Evolutionary conservation across 345 rosid species (phyloP), one percentile per base, ranked within the genome.

Genomic region (Salix arbutifolia): DNA sequence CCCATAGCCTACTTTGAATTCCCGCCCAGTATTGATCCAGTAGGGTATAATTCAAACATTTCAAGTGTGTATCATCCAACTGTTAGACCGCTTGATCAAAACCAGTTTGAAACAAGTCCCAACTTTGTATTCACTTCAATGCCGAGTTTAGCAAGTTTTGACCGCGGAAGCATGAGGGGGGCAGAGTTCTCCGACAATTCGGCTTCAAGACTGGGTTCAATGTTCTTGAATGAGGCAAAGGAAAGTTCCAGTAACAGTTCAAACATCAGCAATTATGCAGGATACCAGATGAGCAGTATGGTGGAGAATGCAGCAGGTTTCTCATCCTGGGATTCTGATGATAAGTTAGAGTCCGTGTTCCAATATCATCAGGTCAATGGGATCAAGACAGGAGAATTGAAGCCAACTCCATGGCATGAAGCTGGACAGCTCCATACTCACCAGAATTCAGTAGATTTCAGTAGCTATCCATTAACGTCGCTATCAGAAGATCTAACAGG

Each of bases 401-500:
- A 61, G 26, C 73, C 74, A 8, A 70, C 71, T 74, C 77, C 89
- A 37, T 87, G 89, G 90, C 83, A 79, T 30, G 79, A 82, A 28
- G 84, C 40, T 16, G 75, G 76, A 1, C 84, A 66, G 30, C 72
- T 85, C 46, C 84, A 83, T 17, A 18, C 74, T 68, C 86, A 82
- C 50, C 64, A 70, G 52, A 69, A 72, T 66, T 80, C 86, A 56
- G 84, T 78, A 80, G 83, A 83, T 78, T 86, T 86, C 85, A 58
- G 79, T 84, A 86, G 85, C 85, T 88, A 75, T 81, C 91, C 82
- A 9, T 72, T 89, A 77, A 81, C 88, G 64, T 89, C 86, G 25
- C 81, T 87, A 9, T 89, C 92, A 70, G 87, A 88, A 66, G 90
- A 85, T 86, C 82, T 85, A 85, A 79, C 89, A 58, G 87, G 42